These are phyloP conservation scores for Dendrocalamus latiflorus DNA, from an alignment of 202 grass and related monocot species.

Conservation along the genomic window DNA sequence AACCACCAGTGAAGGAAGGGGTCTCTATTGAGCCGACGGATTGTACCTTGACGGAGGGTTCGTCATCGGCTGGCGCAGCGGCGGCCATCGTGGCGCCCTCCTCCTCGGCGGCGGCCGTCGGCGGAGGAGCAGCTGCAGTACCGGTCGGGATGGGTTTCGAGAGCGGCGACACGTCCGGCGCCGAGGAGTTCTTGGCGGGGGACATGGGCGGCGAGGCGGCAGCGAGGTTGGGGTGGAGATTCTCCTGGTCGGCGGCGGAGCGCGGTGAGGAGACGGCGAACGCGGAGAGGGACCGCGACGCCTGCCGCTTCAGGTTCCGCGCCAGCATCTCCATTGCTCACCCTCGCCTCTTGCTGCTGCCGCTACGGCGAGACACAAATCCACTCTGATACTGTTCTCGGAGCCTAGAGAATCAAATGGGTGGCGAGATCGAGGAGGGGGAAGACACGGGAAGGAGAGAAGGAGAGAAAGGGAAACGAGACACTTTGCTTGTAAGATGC, in stretches of 20 bases:
- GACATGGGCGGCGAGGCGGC: constrained; percentile 11
- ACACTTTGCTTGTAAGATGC: constrained; percentile 2
- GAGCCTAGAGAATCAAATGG: not conserved
- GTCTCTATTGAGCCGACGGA: not conserved
- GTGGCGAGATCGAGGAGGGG: not conserved
- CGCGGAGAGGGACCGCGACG: constrained; percentile 39
- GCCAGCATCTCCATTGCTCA: constrained; percentile 42
- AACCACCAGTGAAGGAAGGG: not conserved
- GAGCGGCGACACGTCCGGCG: not conserved
- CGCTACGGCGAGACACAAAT: not conserved
- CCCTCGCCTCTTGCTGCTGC: not conserved
- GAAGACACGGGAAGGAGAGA: not conserved
- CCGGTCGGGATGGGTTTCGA: constrained; percentile 13
- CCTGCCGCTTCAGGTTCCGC: constrained; percentile 49
- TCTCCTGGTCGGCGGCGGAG: constrained; percentile 31
- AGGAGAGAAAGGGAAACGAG: not conserved
- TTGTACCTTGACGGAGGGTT: constrained; percentile 52
- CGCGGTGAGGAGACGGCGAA: constrained; percentile 26
- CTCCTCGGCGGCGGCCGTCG: not conserved
- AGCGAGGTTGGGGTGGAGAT: constrained; percentile 45
- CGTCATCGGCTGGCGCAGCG: not conserved
- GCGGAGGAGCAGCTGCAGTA: not conserved
- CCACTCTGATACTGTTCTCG: not conserved
- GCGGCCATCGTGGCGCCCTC: not conserved
- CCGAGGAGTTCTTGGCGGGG: constrained; percentile 20